phyloP scores from a whole-genome alignment of 345 rosid genomes.

The Populus pruinosa region DNA sequence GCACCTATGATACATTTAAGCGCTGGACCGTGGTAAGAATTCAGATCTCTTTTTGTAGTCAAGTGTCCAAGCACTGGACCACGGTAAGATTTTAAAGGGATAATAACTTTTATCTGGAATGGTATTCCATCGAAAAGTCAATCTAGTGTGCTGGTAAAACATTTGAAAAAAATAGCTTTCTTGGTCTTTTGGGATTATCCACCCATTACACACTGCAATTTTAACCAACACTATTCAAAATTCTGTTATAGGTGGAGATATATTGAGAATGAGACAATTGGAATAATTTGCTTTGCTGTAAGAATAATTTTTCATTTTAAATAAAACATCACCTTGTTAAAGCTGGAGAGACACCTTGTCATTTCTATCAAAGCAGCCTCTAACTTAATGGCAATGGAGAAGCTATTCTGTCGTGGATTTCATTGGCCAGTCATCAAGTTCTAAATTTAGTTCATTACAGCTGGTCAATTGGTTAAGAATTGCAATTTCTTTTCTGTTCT shows the following conservation, averaged over 20 bases:
- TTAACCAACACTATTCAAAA: background rate
- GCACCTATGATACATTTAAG: constrained; percentile 88
- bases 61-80: background rate
- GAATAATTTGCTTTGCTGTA: too few relatives aligned
- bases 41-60: constrained; percentile 1
- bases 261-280: background rate
- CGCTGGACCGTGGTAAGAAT: constrained; percentile 77
- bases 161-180: background rate
- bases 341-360: background rate
- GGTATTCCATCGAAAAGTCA: background rate
- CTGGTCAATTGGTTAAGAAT: background rate
- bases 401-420: background rate
- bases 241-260: background rate
- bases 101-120: background rate
- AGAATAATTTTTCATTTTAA: background rate
- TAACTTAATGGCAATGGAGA: background rate
- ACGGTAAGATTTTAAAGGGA: background rate
- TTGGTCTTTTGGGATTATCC: background rate
- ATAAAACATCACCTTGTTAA: too few relatives aligned
- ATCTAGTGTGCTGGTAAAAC: background rate
- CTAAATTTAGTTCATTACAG: background rate
- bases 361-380: background rate
- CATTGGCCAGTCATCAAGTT: background rate
- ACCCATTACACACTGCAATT: background rate
- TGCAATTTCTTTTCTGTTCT: background rate